These are phyloP conservation scores for Flammula alnicola DNA, from an alignment of 1,284 basidiomycete species.

Conservation along the genomic window DNA sequence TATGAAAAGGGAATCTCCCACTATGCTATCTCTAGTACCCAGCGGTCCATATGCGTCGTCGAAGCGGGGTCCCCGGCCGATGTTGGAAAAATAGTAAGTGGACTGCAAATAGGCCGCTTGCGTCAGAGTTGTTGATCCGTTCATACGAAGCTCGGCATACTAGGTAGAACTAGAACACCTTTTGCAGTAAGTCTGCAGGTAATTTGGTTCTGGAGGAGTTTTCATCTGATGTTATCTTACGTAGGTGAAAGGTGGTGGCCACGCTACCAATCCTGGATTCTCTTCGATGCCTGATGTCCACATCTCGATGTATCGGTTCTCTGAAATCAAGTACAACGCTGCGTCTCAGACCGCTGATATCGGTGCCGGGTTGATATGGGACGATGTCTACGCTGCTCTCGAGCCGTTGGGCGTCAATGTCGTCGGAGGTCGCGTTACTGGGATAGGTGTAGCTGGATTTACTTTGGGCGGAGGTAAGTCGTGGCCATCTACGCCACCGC, in stretches of 20 bases:
- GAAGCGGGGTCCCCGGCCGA: conserved; percentile 2
- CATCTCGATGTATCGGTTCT: conserved; percentile 57
- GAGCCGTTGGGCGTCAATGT: conserved; percentile 50
- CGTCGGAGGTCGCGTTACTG: conserved; percentile 53
- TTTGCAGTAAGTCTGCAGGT: conserved; percentile 6
- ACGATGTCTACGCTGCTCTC: conserved; percentile 56
- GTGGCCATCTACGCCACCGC: background rate
- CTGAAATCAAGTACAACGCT: conserved; percentile 46
- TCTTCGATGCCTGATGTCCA: conserved; percentile 60
- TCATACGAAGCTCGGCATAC: conserved; percentile 1
- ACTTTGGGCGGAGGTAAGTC: conserved; percentile 5
- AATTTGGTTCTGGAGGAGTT: no score
- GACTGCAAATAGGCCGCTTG: background rate
- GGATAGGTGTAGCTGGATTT: conserved; percentile 52
- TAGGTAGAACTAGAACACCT: conserved; percentile 2
- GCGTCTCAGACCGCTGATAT: conserved; percentile 43
- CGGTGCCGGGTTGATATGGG: conserved; percentile 60
- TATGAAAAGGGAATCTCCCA: conserved; percentile 8
- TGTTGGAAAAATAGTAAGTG: conserved; percentile 1
- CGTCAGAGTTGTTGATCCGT: background rate
- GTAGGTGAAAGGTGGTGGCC: conserved; percentile 58
- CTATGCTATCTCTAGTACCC: conserved; percentile 1
- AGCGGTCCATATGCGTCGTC: conserved; percentile 3
- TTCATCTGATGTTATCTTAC: background rate
- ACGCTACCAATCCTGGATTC: conserved; percentile 52